Evolutionary conservation across 164 flowering plant genomes (phyloP).

Genomic region (Vitis vinifera): DNA sequence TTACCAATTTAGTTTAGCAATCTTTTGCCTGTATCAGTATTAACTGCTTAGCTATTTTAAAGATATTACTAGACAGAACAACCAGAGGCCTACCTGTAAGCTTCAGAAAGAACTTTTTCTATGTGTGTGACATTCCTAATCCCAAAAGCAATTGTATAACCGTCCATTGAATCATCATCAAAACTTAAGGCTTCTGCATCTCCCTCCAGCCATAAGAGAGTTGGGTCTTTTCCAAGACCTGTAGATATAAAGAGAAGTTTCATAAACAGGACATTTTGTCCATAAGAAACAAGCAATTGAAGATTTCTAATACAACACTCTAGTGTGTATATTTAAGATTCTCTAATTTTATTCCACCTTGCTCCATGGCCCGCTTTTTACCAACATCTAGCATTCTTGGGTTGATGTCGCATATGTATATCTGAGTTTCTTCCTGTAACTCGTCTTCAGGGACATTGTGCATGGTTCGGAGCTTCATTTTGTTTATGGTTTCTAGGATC

Average conservation of each 20-base stretch:
- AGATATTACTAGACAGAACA: neutral
- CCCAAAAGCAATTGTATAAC: constrained; percentile 98
- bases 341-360: constrained; percentile 49
- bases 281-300: neutral
- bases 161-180: constrained; percentile 84
- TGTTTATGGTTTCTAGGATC: constrained; percentile 65
- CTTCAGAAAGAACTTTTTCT: constrained; percentile 88
- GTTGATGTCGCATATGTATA: constrained; percentile 93
- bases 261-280: neutral
- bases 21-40: neutral
- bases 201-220: constrained; percentile 93
- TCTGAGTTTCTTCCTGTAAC: constrained; percentile 62
- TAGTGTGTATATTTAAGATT: neutral
- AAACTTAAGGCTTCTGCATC: constrained; percentile 95
- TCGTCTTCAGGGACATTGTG: constrained; percentile 49
- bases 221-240: constrained; percentile 64
- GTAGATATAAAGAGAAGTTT: constrained; percentile 1
- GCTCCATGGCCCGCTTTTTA: constrained; percentile 74
- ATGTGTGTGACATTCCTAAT: constrained; percentile 97
- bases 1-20: neutral
- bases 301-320: too few species aligned
- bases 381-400: constrained; percentile 94
- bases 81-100: constrained; percentile 58
- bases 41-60: neutral
- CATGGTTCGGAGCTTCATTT: constrained; percentile 51